Percentiles rank a stretch among this genome's conserved stretches.
phyloP scores from a whole-genome alignment of 352 stramenopile genomes.

The Globisporangium mamillatum region DNA sequence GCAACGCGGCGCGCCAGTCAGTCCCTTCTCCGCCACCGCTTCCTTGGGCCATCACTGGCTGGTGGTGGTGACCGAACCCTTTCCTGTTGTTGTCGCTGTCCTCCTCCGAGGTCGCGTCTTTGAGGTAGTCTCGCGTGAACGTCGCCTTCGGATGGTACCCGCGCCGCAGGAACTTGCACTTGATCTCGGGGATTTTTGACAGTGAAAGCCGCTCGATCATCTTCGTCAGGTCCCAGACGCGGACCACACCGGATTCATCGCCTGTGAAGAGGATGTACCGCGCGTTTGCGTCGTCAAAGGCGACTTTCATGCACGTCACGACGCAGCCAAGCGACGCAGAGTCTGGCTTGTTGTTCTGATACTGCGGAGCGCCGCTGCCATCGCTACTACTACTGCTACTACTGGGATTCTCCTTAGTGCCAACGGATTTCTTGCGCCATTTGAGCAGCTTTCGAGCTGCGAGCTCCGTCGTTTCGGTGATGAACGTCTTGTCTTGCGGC shows the following conservation, averaged over 20 bases:
- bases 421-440: conserved; percentile 8
- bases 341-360: conserved; percentile 2
- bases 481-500: conserved; percentile 16
- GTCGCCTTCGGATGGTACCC: conserved; percentile 62
- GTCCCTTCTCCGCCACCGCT: neutral
- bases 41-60: conserved; percentile 19
- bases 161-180: conserved; percentile 54
- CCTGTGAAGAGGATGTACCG: conserved; percentile 58
- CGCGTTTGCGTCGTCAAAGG: conserved; percentile 40
- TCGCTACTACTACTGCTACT: neutral
- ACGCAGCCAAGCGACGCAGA: conserved; percentile 19
- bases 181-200: conserved; percentile 56
- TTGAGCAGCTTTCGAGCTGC: conserved; percentile 40
- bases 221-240: conserved; percentile 44
- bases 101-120: conserved; percentile 27
- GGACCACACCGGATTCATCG: conserved; percentile 47
- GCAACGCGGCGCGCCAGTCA: conserved; percentile 33
- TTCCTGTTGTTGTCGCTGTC: neutral
- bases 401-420: neutral
- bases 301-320: conserved; percentile 53
- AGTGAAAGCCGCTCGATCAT: conserved; percentile 53
- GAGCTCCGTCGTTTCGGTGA: conserved; percentile 34
- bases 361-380: neutral
- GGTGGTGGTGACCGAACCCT: conserved; percentile 26
- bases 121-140: conserved; percentile 55